Conservation (phyloP, 2,329 filamentous ascomycete genomes). For the Neoscytalidium dimidiatum region DNA sequence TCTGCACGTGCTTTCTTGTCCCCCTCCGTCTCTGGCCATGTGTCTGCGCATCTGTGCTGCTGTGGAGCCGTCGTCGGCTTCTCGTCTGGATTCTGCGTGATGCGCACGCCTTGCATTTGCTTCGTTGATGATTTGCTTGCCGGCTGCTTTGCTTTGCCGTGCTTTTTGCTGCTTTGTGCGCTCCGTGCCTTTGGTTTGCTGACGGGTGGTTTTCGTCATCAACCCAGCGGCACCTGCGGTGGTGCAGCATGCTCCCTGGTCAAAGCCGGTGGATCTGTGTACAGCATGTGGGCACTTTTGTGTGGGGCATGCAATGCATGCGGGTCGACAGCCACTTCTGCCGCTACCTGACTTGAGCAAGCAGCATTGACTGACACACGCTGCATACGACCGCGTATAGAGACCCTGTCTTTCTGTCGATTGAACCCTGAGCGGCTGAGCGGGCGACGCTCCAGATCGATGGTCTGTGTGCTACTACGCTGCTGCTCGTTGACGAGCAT, state of each 20-base stretch:
- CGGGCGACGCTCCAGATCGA: conserved; percentile 1
- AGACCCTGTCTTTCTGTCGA: neutral
- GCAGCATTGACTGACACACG: conserved; percentile 4
- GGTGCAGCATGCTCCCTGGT: neutral
- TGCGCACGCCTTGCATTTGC: neutral
- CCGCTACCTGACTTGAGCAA: conserved; percentile 3
- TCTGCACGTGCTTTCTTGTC: neutral
- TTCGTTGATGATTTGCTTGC: neutral
- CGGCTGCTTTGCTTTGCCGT: neutral
- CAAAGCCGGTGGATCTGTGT: conserved; percentile 3
- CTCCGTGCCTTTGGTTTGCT: neutral
- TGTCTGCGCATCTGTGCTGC: neutral
- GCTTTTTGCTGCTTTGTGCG: neutral
- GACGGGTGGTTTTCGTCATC: neutral
- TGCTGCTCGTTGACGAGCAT: neutral
- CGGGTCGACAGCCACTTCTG: neutral
- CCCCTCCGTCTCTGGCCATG: neutral
- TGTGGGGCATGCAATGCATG: conserved; percentile 9
- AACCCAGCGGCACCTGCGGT: neutral
- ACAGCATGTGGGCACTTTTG: neutral
- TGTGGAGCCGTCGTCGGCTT: neutral
- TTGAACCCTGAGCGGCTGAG: conserved; percentile 11
- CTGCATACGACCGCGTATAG: neutral
- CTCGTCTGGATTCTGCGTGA: neutral
- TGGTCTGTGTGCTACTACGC: neutral